Evolutionary conservation across 2,329 filamentous ascomycete genomes (phyloP).

Genomic region (Ophiostoma angusticollis): DNA sequence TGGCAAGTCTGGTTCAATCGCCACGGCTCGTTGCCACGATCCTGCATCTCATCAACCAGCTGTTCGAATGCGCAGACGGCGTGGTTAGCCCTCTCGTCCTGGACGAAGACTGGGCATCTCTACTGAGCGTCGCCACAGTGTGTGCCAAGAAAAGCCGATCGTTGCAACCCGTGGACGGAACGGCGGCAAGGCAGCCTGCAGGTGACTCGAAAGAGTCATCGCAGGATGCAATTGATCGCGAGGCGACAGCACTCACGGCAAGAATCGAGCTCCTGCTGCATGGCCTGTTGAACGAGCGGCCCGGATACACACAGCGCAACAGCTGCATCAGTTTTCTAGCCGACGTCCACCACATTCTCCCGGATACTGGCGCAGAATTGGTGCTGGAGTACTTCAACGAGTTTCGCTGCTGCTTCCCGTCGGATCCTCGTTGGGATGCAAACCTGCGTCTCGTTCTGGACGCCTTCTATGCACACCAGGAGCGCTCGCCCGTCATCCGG

Average conservation of each 20-base stretch:
- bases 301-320: constrained; percentile 50
- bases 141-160: constrained; percentile 31
- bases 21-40: constrained; percentile 33
- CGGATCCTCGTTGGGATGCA: constrained; percentile 53
- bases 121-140: constrained; percentile 45
- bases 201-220: constrained; percentile 17
- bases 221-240: constrained; percentile 27
- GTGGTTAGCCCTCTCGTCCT: constrained; percentile 42
- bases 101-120: constrained; percentile 52
- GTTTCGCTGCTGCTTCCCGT: constrained; percentile 59
- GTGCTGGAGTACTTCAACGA: constrained; percentile 57
- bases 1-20: constrained; percentile 32
- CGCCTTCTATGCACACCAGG: constrained; percentile 49
- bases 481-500: constrained; percentile 48
- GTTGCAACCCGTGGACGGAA: not conserved
- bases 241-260: constrained; percentile 32
- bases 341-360: constrained; percentile 46
- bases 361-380: constrained; percentile 49
- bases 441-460: constrained; percentile 49
- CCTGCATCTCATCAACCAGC: constrained; percentile 39
- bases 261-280: constrained; percentile 37
- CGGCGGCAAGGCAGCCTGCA: not conserved
- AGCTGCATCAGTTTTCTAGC: constrained; percentile 56
- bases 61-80: constrained; percentile 40
- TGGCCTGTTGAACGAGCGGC: constrained; percentile 23